These are phyloP conservation scores for Saccharomycopsis hybrid DNA, from an alignment of 1,139 yeast species.

Conservation along the genomic window DNA sequence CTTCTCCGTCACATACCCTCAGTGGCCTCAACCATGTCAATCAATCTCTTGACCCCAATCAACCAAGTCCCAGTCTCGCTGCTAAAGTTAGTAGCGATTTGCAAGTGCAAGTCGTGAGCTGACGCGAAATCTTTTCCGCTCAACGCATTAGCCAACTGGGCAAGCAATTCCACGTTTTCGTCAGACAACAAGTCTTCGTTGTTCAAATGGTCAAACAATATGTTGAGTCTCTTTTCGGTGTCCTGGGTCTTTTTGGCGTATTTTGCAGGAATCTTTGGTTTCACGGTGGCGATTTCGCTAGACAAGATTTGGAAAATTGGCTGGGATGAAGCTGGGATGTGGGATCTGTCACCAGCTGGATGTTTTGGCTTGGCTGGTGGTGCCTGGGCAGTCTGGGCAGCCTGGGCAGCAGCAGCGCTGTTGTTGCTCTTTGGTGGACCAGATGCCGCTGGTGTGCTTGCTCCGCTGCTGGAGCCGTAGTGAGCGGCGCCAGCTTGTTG, in stretches of 20 bases:
- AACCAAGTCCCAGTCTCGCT: slow-evolving; percentile 88
- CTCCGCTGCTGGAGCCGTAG: too few relatives aligned
- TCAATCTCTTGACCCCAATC: slow-evolving; percentile 83
- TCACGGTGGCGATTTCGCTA: slow-evolving; percentile 50
- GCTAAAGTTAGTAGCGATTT: slow-evolving; percentile 59
- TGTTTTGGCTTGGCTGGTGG: slow-evolving; percentile 35
- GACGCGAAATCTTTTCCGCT: slow-evolving; percentile 46
- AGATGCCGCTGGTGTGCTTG: too few relatives aligned
- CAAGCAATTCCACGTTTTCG: slow-evolving; percentile 44
- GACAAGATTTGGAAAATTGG: slow-evolving; percentile 56
- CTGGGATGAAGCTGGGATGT: slow-evolving; percentile 51
- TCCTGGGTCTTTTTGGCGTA: slow-evolving; percentile 71
- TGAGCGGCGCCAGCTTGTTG: slow-evolving; percentile 1
- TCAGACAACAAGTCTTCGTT: slow-evolving; percentile 46
- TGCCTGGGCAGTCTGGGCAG: slow-evolving; percentile 19
- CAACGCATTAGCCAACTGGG: slow-evolving; percentile 45
- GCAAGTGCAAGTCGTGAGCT: slow-evolving; percentile 53
- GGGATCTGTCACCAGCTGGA: slow-evolving; percentile 68
- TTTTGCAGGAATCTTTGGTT: slow-evolving; percentile 72
- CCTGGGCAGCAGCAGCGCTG: slow-evolving; percentile 13
- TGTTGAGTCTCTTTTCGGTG: slow-evolving; percentile 72
- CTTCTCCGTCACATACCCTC: slow-evolving; percentile 2
- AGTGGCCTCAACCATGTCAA: slow-evolving; percentile 50
- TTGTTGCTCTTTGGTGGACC: not conserved
- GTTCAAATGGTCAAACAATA: slow-evolving; percentile 75